Base-by-base conservation (phyloP, 331 rosid genomes). In the Pyrus hybrid region DNA sequence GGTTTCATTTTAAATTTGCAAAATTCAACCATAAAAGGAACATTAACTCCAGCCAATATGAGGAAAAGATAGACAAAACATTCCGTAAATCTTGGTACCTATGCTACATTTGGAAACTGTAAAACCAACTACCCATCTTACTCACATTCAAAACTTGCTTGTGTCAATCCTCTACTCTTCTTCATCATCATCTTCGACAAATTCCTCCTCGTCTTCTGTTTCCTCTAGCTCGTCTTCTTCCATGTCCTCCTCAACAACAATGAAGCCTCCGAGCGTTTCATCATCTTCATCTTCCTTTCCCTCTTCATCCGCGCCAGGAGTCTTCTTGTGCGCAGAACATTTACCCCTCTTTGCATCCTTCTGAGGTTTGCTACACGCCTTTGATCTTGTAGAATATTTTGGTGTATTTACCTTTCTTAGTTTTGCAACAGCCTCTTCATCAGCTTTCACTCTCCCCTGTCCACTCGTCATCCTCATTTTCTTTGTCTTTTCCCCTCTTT, bases 201-300 rank as follows among this genome's bases (percentile, higher is more conserved):
- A 74, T n/a, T 77, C 83, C 18, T 77, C 82, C 68, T 80, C 83
- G 7, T 81, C 91, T 14, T 70, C 66, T 35, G 30, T 63, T 45
- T 71, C 83, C 54, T 85, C 68, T 58, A 43, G 43, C 7, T 37
- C 93, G 64, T 84, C 91, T 61, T 68, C 82, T 9, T 73, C 88
- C 73, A 73, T 84, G 7, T 78, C 95, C 53, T 85, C 89, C 79
- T 91, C 92, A 16, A 78, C 85, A 72, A 87, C 93, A 83, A 93
- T 85, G 86, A 93, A 93, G 63, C 96, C 93, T 76, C 97, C 96
- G 2, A 93, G 90, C 20, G 88, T 88, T 80, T 87, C 93, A 21
- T 83, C 89, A 16, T 85, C 83, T 0, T 84, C 88, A 7, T 84
- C 81, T 9, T 76, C 90, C 90, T 26, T 85, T 71, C 35, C 80